A percentile compares a stretch with the other conserved stretches of the same genome.
These are phyloP conservation scores for Myriangium duriaei DNA, from an alignment of 2,329 filamentous ascomycete genomes.

Conservation along the genomic window DNA sequence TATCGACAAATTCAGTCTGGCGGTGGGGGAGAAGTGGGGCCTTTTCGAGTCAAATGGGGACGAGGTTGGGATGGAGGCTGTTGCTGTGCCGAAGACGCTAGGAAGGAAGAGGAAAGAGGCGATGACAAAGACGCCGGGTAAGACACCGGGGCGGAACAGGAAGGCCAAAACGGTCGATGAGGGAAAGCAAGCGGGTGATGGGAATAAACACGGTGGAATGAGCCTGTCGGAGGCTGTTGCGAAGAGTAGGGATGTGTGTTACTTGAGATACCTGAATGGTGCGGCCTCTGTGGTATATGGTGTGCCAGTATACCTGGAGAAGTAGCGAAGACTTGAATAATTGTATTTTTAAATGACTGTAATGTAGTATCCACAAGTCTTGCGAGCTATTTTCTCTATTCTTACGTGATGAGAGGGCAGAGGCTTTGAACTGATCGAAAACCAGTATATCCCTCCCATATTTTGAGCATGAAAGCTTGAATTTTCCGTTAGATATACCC, in stretches of 20 bases:
- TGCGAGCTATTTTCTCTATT: too few relatives aligned
- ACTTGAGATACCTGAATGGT: constrained; percentile 82
- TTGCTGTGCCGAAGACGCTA: constrained; percentile 20
- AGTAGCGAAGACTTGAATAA: constrained; percentile 14
- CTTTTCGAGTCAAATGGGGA: constrained; percentile 36
- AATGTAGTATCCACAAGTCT: too few relatives aligned
- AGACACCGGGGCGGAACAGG: constrained; percentile 19
- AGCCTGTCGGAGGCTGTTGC: constrained; percentile 69
- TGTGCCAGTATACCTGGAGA: constrained; percentile 69
- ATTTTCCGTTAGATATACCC: too few relatives aligned
- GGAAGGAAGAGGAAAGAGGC: constrained; percentile 20
- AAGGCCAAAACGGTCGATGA: constrained; percentile 18
- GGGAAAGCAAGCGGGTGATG: constrained; percentile 16
- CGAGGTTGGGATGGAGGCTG: constrained; percentile 15
- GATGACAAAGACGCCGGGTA: constrained; percentile 19
- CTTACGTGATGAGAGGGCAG: too few relatives aligned
- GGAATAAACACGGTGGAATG: constrained; percentile 26
- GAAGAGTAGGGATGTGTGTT: constrained; percentile 62
- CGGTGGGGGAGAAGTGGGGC: constrained; percentile 77
- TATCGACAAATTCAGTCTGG: constrained; percentile 81
- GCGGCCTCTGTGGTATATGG: constrained; percentile 92
- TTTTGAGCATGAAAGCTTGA: too few relatives aligned
- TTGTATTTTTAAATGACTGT: not conserved
- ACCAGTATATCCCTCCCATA: too few relatives aligned
- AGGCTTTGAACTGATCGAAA: too few relatives aligned